Percentiles rank a stretch among this genome's conserved stretches.
These are phyloP conservation scores for Ilex paraguariensis DNA, from an alignment of 305 asterid species.

Conservation along the genomic window DNA sequence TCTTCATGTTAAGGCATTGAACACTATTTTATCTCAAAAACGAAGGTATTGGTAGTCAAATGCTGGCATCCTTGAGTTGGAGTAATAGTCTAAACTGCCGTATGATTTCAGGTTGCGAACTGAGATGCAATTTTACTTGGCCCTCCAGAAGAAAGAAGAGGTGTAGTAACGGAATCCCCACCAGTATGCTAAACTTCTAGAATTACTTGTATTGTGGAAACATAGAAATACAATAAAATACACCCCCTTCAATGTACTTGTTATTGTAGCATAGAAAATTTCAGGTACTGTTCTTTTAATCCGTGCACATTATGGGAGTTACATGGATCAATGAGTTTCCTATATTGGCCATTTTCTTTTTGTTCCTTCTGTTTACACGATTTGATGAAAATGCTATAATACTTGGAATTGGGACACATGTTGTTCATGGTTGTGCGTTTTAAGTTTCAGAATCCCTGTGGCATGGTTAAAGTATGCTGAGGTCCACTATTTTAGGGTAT, in stretches of 20 bases:
- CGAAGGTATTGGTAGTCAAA: conserved; percentile 48
- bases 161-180: conserved; percentile 26
- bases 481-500: too few relatives aligned
- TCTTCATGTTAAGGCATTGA: conserved; percentile 66
- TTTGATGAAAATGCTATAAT: neutral
- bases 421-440: neutral
- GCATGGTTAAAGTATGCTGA: too few relatives aligned
- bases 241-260: too few relatives aligned
- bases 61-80: conserved; percentile 13
- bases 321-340: too few relatives aligned
- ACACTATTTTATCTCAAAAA: conserved; percentile 63
- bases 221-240: too few relatives aligned
- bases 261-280: too few relatives aligned
- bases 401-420: neutral
- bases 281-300: too few relatives aligned
- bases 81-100: conserved; percentile 4
- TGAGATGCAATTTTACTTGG: conserved; percentile 56
- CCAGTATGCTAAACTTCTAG: neutral
- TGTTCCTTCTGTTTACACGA: neutral
- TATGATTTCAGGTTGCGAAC: conserved; percentile 51
- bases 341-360: neutral
- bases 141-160: conserved; percentile 41
- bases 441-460: neutral
- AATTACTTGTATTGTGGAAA: too few relatives aligned
- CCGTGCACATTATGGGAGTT: neutral